Percentiles rank a stretch among this genome's conserved stretches.
Evolutionary conservation across 2,329 filamentous ascomycete species (phyloP).

Genomic region (Emericellopsis atlantica): DNA sequence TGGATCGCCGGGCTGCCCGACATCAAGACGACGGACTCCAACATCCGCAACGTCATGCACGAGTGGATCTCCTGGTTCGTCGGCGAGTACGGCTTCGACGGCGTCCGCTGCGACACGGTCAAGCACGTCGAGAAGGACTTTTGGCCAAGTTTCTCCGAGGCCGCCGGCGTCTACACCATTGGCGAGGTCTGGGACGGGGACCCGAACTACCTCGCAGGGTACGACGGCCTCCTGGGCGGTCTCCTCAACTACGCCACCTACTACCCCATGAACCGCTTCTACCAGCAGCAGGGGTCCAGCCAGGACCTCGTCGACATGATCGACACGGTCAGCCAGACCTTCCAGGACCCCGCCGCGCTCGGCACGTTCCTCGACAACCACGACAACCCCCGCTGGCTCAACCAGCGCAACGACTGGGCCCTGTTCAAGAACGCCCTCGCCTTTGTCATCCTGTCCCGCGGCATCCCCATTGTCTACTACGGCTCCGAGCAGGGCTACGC

Average conservation of each 20-base stretch:
- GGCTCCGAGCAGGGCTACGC: conserved; percentile 51
- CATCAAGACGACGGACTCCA: conserved; percentile 38
- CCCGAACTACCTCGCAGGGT: conserved; percentile 35
- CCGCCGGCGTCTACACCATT: conserved; percentile 44
- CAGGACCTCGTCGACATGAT: conserved; percentile 25
- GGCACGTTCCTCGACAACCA: conserved; percentile 47
- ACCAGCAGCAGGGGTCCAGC: conserved; percentile 22
- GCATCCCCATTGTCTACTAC: conserved; percentile 53
- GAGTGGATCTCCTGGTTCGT: conserved; percentile 48
- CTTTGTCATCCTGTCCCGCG: conserved; percentile 47
- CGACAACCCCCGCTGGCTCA: conserved; percentile 41
- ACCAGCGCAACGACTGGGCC: conserved; percentile 35
- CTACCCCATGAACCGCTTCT: conserved; percentile 26
- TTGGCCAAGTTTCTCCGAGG: conserved; percentile 38
- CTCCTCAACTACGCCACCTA: conserved; percentile 47
- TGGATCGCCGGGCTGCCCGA: conserved; percentile 49
- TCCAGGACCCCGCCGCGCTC: conserved; percentile 30
- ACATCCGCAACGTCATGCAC: conserved; percentile 36
- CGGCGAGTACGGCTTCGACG: conserved; percentile 47
- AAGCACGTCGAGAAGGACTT: conserved; percentile 49
- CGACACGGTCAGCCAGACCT: conserved; percentile 10
- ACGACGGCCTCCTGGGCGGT: conserved; percentile 41
- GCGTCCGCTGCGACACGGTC: conserved; percentile 47
- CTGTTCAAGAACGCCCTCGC: conserved; percentile 49
- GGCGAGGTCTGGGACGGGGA: conserved; percentile 48